phyloP scores from a whole-genome alignment of 139 green algal species.

The Volvox reticuliferus region DNA sequence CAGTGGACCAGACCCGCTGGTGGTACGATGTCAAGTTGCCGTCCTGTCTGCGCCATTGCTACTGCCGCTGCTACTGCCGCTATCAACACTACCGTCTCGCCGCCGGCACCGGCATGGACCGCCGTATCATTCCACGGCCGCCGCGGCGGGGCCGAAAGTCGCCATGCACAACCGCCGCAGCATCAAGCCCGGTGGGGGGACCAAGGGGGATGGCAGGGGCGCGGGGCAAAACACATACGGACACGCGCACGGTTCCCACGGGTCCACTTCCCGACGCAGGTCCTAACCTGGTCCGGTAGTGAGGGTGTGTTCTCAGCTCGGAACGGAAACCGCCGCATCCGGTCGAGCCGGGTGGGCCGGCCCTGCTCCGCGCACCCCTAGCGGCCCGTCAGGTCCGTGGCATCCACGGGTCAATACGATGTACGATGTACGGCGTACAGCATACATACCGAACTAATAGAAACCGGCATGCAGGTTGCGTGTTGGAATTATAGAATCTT shows the following conservation, averaged over 20 bases:
- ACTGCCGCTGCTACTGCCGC: neutral
- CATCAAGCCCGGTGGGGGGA: too few species aligned
- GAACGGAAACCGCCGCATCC: constrained; percentile 19
- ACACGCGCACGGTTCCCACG: constrained; percentile 8
- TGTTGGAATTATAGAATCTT: neutral
- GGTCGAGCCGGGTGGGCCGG: neutral
- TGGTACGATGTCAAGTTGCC: too few species aligned
- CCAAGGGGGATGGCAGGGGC: neutral
- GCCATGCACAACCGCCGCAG: too few species aligned
- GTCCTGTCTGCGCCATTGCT: neutral
- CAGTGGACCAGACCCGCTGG: too few species aligned
- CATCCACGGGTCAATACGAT: constrained; percentile 12
- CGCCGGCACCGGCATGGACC: too few species aligned
- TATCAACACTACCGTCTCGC: too few species aligned
- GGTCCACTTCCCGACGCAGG: constrained; percentile 75
- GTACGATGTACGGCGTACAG: too few species aligned
- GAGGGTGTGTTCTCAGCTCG: constrained; percentile 80
- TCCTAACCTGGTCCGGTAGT: constrained; percentile 74
- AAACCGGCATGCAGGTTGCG: neutral
- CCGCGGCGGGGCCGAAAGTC: too few species aligned
- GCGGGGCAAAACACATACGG: neutral
- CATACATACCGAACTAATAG: neutral
- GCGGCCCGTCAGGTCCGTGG: constrained; percentile 50
- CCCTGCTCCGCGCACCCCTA: constrained; percentile 68
- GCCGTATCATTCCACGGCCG: too few species aligned